These are phyloP conservation scores for Bolboschoenoplectus hybrid DNA, from an alignment of 202 grass and related monocot genomes.

Conservation along the genomic window DNA sequence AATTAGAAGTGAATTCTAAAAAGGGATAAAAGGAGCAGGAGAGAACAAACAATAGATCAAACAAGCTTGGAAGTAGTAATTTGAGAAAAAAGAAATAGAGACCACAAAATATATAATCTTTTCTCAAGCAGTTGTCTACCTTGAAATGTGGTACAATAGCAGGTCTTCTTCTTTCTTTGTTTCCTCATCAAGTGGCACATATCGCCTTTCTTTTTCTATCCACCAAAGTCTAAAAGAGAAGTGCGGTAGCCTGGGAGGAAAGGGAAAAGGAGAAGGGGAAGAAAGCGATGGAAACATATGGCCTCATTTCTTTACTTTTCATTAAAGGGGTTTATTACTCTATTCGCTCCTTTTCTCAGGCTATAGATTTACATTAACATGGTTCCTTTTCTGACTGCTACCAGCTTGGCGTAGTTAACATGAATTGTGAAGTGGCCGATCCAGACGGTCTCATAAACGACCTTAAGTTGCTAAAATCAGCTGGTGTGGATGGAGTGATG, in stretches of 20 bases:
- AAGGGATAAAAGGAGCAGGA: too few relatives aligned
- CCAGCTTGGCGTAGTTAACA: slow-evolving; percentile 66
- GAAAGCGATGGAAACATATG: not conserved
- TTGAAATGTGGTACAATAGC: too few relatives aligned
- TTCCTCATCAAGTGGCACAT: not conserved
- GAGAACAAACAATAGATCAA: too few relatives aligned
- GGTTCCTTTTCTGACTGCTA: not conserved
- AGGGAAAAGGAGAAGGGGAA: not conserved
- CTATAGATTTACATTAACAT: not conserved
- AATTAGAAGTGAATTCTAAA: too few relatives aligned
- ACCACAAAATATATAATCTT: too few relatives aligned
- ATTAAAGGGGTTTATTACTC: not conserved
- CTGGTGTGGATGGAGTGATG: slow-evolving; percentile 81
- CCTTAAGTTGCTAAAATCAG: slow-evolving; percentile 64
- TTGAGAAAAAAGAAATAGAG: too few relatives aligned
- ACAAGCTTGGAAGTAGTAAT: too few relatives aligned
- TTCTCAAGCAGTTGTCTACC: too few relatives aligned
- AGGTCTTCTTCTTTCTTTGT: not conserved
- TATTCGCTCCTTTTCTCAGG: not conserved
- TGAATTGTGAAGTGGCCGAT: slow-evolving; percentile 55
- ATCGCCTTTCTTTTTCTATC: not conserved
- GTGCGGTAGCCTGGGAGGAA: not conserved
- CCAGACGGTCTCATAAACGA: slow-evolving; percentile 57
- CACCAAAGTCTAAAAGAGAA: not conserved
- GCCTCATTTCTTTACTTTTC: not conserved